phyloP scores from a whole-genome alignment of 371 early-diverging fungal genomes.

The Mortierella sp. region DNA sequence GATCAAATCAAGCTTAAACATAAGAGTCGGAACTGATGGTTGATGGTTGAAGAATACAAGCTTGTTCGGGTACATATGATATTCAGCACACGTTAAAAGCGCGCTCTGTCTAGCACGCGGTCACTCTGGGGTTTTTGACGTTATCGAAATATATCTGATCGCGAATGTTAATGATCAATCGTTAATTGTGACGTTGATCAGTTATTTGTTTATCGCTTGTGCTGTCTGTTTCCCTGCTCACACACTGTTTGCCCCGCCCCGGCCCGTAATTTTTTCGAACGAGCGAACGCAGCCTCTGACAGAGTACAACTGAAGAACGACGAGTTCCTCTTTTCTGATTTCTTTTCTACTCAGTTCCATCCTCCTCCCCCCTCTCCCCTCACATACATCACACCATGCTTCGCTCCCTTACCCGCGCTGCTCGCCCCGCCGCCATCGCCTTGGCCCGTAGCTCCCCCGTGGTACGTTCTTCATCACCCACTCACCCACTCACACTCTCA shows the following conservation, averaged over 20 bases:
- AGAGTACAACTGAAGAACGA: not conserved
- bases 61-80: too few relatives aligned
- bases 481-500: not conserved
- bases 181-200: not conserved
- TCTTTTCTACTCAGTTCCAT: conserved; percentile 22
- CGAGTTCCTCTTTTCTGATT: conserved; percentile 10
- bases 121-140: too few relatives aligned
- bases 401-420: conserved; percentile 58
- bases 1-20: too few relatives aligned
- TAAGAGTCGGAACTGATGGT: too few relatives aligned
- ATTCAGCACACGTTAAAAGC: too few relatives aligned
- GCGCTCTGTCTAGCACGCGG: too few relatives aligned
- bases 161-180: not conserved
- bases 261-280: conserved; percentile 4
- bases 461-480: conserved; percentile 38
- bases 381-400: conserved; percentile 44
- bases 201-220: conserved; percentile 2
- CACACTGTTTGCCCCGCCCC: not conserved
- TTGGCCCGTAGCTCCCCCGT: conserved; percentile 58
- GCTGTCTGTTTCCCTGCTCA: not conserved
- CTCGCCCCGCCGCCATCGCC: conserved; percentile 57
- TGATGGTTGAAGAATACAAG: not conserved
- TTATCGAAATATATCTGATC: too few relatives aligned
- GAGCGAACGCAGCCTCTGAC: too few relatives aligned
- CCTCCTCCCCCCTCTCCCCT: conserved; percentile 38